Evolutionary conservation across 768 basidiomycete genomes (phyloP).

Genomic region (Kwoniella sp.): DNA sequence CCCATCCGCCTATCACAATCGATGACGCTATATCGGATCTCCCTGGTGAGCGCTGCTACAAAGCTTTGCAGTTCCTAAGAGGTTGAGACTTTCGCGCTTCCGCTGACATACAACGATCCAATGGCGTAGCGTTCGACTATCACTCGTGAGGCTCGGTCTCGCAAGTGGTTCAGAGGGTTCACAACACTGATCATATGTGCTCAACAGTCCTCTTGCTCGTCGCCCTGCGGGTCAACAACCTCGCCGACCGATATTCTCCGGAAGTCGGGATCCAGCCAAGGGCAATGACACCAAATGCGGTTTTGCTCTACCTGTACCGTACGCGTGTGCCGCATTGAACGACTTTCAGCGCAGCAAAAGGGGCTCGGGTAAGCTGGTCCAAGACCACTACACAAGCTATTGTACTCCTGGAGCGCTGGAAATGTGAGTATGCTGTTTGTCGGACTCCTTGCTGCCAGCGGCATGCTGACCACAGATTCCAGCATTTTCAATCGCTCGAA

Average conservation of each 20-base stretch:
- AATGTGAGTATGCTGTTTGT: slow-evolving; percentile 17
- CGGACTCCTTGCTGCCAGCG: background rate
- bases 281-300: slow-evolving; percentile 22
- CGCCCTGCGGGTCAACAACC: background rate
- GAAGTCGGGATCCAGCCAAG: background rate
- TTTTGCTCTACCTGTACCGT: slow-evolving; percentile 11
- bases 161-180: background rate
- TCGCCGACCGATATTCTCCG: background rate
- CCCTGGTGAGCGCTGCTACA: slow-evolving; percentile 36
- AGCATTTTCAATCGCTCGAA: slow-evolving; percentile 15
- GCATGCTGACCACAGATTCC: background rate
- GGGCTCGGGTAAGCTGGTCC: background rate
- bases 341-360: slow-evolving; percentile 27
- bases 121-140: slow-evolving; percentile 13
- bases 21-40: slow-evolving; percentile 35
- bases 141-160: slow-evolving; percentile 10
- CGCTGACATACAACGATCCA: too few relatives aligned
- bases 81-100: too few relatives aligned
- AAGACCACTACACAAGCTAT: slow-evolving; percentile 30
- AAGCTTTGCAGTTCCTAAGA: too few relatives aligned
- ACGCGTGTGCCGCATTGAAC: slow-evolving; percentile 16
- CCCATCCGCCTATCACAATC: slow-evolving; percentile 31
- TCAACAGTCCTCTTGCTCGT: background rate
- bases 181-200: background rate
- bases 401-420: slow-evolving; percentile 19